A percentile compares a stretch with the other conserved stretches of the same genome.
Evolutionary conservation across 768 basidiomycete species (phyloP).

Genomic region (Amylocystis lapponica): DNA sequence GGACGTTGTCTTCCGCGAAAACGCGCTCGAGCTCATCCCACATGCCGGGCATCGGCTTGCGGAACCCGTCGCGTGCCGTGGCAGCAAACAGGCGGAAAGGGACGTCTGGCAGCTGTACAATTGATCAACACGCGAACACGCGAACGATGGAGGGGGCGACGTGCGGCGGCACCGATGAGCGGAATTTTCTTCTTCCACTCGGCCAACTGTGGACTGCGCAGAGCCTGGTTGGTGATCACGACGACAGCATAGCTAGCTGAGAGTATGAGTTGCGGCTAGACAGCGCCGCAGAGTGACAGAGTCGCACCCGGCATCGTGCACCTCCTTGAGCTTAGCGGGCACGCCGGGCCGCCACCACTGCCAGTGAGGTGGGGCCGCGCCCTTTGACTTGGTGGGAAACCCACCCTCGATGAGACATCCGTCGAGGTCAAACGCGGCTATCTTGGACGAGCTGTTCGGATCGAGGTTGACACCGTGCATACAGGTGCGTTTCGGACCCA

Average conservation of each 20-base stretch:
- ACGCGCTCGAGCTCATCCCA: slow-evolving; percentile 68
- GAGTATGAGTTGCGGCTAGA: neutral
- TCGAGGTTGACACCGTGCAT: slow-evolving; percentile 31
- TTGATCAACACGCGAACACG: neutral
- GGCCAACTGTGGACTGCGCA: slow-evolving; percentile 41
- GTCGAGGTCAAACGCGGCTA: slow-evolving; percentile 84
- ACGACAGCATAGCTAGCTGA: slow-evolving; percentile 58
- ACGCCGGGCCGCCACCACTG: slow-evolving; percentile 72
- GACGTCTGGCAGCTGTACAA: slow-evolving; percentile 54
- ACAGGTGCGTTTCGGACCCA: slow-evolving; percentile 28
- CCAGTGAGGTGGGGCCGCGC: slow-evolving; percentile 44
- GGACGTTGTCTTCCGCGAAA: slow-evolving; percentile 48
- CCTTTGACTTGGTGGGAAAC: slow-evolving; percentile 39
- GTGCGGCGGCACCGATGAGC: slow-evolving; percentile 56
- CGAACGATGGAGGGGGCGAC: slow-evolving; percentile 14
- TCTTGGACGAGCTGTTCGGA: slow-evolving; percentile 44
- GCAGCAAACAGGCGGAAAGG: slow-evolving; percentile 82
- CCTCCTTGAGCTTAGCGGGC: slow-evolving; percentile 53
- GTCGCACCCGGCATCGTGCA: slow-evolving; percentile 51
- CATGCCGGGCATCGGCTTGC: slow-evolving; percentile 89
- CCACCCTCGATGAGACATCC: slow-evolving; percentile 65
- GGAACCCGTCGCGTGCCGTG: slow-evolving; percentile 61
- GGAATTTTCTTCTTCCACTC: slow-evolving; percentile 78
- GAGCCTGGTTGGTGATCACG: slow-evolving; percentile 75
- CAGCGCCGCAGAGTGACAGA: neutral